Base-by-base conservation (phyloP, 805 yeast species). In the Suhomyces prunicola region DNA sequence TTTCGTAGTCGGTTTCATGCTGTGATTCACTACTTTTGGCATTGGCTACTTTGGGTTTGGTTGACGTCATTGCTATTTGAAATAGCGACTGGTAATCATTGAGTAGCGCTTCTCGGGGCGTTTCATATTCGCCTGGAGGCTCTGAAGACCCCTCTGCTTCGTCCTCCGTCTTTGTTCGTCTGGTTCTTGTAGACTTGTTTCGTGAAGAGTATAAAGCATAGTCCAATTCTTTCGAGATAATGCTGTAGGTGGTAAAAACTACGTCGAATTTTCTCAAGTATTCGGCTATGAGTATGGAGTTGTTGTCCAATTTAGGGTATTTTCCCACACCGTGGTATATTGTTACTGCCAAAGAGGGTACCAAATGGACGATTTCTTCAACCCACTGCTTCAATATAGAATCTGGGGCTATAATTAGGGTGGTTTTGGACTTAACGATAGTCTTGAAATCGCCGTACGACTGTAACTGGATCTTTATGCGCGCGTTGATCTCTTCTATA, bases 311-410 rank as follows among this genome's bases (percentile, higher is more conserved):
- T 26, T 61, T 61, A 1, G 67, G 66, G 46, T 65, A 63, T 35
- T 63, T 62, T 0, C 62, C 62, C 9, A 73, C 53, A 0, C 96
- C 97, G 31, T 73, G 72, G 68, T 93, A 92, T 2, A 83, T 76
- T 50, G 83, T 78, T 0, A 88, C 82, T 8, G 76, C 79, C 36
- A 92, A 68, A 3, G 76, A 64, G 0, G 94, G 88, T 0, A 91
- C 84, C 5, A 80, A 61, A 26, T 71, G 72, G 4, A 64, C 60
- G 6, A 92, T 76, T 70, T 93, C 99, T 22, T 83, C 84, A 1
- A 79, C 75, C 99, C 99, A 94, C 66, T 94, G 99, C 29, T 81
- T 76, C 17, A 88, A 67, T 54, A 94, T 90, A 0, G 96, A 83
- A 35, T 84, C 86, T 0, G 99, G 99, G 17, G 96, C 88, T 3